phyloP scores from a whole-genome alignment of 805 yeast species.

The Tetrapisispora iriomotensis region DNA sequence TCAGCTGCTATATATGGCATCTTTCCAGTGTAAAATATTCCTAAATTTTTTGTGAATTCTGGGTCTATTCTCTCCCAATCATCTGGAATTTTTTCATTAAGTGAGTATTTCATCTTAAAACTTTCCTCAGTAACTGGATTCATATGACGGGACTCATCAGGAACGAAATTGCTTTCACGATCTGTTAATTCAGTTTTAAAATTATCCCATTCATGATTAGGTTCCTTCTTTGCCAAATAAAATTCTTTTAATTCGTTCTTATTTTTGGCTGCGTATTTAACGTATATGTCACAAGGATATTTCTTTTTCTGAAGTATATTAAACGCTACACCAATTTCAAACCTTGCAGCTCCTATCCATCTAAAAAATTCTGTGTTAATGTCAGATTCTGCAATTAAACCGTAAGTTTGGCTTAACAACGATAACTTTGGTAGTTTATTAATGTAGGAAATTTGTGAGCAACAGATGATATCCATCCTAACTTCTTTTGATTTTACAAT shows the following conservation, averaged over 20 bases:
- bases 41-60: constrained; percentile 41
- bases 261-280: constrained; percentile 51
- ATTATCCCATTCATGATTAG: not conserved
- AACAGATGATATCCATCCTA: constrained; percentile 73
- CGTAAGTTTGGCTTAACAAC: constrained; percentile 80
- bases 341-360: constrained; percentile 77
- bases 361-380: constrained; percentile 85
- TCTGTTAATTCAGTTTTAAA: not conserved
- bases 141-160: not conserved
- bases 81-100: constrained; percentile 40
- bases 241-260: constrained; percentile 42
- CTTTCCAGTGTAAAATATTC: constrained; percentile 80
- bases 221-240: constrained; percentile 32
- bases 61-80: constrained; percentile 60
- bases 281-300: constrained; percentile 77
- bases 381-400: constrained; percentile 88
- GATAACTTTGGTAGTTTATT: constrained; percentile 42
- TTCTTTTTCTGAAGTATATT: constrained; percentile 46
- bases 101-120: constrained; percentile 35
- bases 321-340: constrained; percentile 69
- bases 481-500: constrained; percentile 60
- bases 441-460: constrained; percentile 43
- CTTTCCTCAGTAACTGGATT: constrained; percentile 31
- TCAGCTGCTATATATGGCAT: constrained; percentile 85
- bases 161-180: not conserved